Base-by-base conservation (phyloP, 129 eudicot species). In the Lactuca saligna region DNA sequence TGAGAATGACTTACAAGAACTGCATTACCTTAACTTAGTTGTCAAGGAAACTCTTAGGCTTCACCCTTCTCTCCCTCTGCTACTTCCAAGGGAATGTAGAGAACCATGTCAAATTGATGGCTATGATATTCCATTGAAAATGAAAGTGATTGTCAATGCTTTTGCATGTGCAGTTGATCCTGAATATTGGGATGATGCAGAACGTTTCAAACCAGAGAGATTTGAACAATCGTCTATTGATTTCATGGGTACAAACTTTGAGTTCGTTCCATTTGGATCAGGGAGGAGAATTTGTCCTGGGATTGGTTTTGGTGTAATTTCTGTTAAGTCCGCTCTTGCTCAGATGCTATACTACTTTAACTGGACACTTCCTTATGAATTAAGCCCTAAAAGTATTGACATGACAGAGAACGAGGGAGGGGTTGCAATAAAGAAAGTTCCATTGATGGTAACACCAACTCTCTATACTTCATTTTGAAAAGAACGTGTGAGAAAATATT, bases 1-100 rank as follows among this genome's bases (percentile, higher is more conserved):
- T 13, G 50, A 63, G 25, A 35, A 4, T 32, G 49, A 63, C 12
- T 16, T 33, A 25, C 29, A 38, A 15, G 29, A 38, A 3, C n/a
- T 35, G 17, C 17, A 13, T 63, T 63, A 63, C 12, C 42, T 63
- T 12, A 15, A 63, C 11, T 17, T 3, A 1, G 50, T 32, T 41
- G 38, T 33, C 8, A 10, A 63, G 38, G 50, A 35, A 63, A 63
- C 49, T 32, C 15, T 63, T 4, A 39, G 68, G 5, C 25, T 63
- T 14, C 68, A 63, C 15, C 63, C 63, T 20, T 11, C 63, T 29
- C 63, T 58, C n/a, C 63, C 63, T 58, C 38, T 58, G 9, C 32
- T 58, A 25, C 63, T 58, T 25, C 63, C 63, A n/a, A 58, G 63
- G 38, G 63, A 58, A 58, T 58, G 34, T 35, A 58, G 63, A 35